Conservation (phyloP, 2,329 filamentous ascomycete species). For the Apiospora aurea region DNA sequence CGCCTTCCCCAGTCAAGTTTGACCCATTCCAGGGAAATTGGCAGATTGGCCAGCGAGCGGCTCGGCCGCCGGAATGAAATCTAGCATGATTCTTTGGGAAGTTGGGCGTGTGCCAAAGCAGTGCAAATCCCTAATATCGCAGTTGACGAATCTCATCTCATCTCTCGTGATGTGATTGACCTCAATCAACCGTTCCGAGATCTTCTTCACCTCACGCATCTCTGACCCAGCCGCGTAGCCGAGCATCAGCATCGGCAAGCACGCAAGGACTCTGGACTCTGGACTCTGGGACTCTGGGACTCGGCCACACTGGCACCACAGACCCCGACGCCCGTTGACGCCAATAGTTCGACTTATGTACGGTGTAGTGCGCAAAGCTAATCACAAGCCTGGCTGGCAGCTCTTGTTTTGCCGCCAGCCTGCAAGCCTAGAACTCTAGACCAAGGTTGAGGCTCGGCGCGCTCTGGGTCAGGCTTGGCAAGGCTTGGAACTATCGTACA, state of each 20-base stretch:
- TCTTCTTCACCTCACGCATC: not conserved
- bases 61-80: conserved; percentile 4
- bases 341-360: conserved; percentile 10
- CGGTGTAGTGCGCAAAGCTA: conserved; percentile 8
- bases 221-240: not conserved
- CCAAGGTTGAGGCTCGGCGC: conserved; percentile 16
- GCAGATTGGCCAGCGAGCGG: conserved; percentile 22
- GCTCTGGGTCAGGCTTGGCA: not conserved
- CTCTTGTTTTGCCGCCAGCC: not conserved
- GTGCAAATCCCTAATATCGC: conserved; percentile 13
- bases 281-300: too few species aligned
- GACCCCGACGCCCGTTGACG: conserved; percentile 2
- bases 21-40: conserved; percentile 27
- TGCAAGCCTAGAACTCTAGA: conserved; percentile 6
- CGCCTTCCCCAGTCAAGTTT: conserved; percentile 25
- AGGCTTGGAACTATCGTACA: conserved; percentile 7
- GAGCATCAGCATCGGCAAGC: conserved; percentile 1
- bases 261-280: too few species aligned
- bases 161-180: conserved; percentile 3
- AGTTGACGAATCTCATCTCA: conserved; percentile 17
- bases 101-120: not conserved
- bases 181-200: not conserved
- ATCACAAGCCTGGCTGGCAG: not conserved
- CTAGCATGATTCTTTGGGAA: not conserved
- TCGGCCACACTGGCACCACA: not conserved